phyloP scores from a whole-genome alignment of 2,329 filamentous ascomycete genomes.

The Lachnellula arida region DNA sequence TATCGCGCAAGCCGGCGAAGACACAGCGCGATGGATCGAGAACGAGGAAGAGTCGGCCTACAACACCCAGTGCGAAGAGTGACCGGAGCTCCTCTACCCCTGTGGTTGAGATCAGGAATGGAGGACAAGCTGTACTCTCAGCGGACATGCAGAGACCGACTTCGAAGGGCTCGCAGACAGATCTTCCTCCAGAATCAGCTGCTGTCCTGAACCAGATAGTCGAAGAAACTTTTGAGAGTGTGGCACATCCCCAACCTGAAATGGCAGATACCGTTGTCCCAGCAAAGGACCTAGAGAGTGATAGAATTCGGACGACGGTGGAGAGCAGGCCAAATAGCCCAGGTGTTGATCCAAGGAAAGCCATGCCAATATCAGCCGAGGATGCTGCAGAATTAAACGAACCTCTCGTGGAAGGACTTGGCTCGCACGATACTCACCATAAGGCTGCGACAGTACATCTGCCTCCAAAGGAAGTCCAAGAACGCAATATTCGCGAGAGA shows the following conservation, averaged over 20 bases:
- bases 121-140: slow-evolving; percentile 7
- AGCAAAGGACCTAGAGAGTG: slow-evolving; percentile 19
- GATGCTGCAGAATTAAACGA: slow-evolving; percentile 31
- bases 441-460: slow-evolving; percentile 38
- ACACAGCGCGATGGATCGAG: slow-evolving; percentile 23
- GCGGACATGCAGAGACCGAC: slow-evolving; percentile 21
- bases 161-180: slow-evolving; percentile 31
- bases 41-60: slow-evolving; percentile 23
- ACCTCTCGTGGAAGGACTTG: slow-evolving; percentile 20
- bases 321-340: slow-evolving; percentile 29
- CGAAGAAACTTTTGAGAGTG: slow-evolving; percentile 22
- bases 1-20: slow-evolving; percentile 20
- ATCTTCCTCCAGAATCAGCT: slow-evolving; percentile 22
- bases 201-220: slow-evolving; percentile 21
- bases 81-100: slow-evolving; percentile 16
- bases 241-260: slow-evolving; percentile 10
- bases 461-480: slow-evolving; percentile 45
- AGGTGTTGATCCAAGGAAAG: slow-evolving; percentile 29
- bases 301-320: slow-evolving; percentile 22
- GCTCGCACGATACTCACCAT: slow-evolving; percentile 22
- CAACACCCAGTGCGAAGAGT: slow-evolving; percentile 20
- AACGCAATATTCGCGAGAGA: slow-evolving; percentile 38
- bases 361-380: slow-evolving; percentile 32
- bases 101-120: slow-evolving; percentile 9
- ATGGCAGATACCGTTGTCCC: slow-evolving; percentile 11